Conservation (phyloP, 495 filamentous ascomycete genomes). For the Penicillium manginii region DNA sequence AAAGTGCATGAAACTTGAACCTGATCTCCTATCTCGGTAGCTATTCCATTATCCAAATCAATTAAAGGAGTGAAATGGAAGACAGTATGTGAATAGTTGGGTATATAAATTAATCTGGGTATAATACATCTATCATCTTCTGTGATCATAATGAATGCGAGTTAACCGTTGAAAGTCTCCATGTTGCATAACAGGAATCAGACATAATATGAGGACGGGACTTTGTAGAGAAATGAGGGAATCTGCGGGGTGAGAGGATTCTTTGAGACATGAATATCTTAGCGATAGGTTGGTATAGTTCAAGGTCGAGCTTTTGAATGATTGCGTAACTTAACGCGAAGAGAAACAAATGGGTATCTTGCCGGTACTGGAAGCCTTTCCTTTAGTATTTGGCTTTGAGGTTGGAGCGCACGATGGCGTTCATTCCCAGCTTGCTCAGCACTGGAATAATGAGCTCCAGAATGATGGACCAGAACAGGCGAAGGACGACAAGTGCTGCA, state of each 20-base stretch:
- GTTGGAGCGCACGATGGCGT: neutral
- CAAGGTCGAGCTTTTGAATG: neutral
- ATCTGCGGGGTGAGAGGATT: neutral
- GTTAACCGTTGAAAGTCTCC: neutral
- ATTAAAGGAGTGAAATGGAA: no score
- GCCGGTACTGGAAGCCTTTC: neutral
- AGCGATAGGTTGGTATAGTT: neutral
- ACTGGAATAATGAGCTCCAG: constrained; percentile 6
- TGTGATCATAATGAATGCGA: neutral
- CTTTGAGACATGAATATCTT: neutral
- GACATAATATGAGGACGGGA: neutral
- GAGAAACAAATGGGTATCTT: no score
- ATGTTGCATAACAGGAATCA: neutral
- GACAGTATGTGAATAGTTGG: no score
- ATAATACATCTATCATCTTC: no score
- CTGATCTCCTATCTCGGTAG: no score
- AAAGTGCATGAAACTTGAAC: no score
- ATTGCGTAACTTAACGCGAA: neutral
- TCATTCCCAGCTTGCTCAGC: neutral
- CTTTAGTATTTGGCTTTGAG: neutral
- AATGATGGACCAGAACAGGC: constrained; percentile 10
- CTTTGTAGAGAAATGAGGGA: neutral
- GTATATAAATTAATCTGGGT: no score
- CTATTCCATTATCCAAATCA: no score
- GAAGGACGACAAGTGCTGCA: constrained; percentile 8